These are phyloP conservation scores for Wilhelminamyces savonicus DNA, from an alignment of 805 yeast genomes.

Conservation along the genomic window DNA sequence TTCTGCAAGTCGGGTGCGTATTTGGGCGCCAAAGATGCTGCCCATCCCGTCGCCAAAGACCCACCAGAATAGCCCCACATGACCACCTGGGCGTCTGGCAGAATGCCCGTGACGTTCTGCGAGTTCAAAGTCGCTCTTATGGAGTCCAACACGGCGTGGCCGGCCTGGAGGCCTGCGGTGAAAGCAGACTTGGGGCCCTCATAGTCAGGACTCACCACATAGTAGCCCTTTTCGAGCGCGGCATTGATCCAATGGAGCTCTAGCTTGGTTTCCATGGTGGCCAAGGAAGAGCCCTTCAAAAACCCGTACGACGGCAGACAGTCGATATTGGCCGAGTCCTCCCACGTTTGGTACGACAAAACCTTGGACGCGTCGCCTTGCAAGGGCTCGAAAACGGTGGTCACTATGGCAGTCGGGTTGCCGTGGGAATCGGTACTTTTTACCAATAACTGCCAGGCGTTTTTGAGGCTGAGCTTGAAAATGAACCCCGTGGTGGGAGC, in stretches of 20 bases:
- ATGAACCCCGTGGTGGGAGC: slow-evolving; percentile 4
- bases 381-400: slow-evolving; percentile 1
- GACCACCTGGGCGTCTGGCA: slow-evolving; percentile 3
- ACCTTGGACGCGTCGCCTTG: not conserved
- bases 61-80: slow-evolving; percentile 13
- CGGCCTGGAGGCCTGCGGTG: not conserved
- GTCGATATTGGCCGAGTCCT: not conserved
- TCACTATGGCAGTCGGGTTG: not conserved
- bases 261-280: not conserved
- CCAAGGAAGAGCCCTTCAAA: not conserved
- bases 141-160: slow-evolving; percentile 1
- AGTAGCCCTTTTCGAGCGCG: not conserved
- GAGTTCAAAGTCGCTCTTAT: not conserved
- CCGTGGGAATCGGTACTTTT: not conserved
- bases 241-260: not conserved
- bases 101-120: not conserved
- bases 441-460: slow-evolving; percentile 1
- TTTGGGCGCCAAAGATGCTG: slow-evolving; percentile 7
- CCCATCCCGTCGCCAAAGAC: slow-evolving; percentile 11
- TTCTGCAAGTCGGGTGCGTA: slow-evolving; percentile 9
- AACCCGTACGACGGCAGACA: not conserved
- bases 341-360: not conserved
- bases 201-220: slow-evolving; percentile 1
- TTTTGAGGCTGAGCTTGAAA: slow-evolving; percentile 3
- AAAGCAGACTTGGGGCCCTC: slow-evolving; percentile 1